Percentiles rank a stretch among this genome's conserved stretches.
Evolutionary conservation across 2,329 filamentous ascomycete genomes (phyloP).

Genomic region (Alternaria ethzedia): DNA sequence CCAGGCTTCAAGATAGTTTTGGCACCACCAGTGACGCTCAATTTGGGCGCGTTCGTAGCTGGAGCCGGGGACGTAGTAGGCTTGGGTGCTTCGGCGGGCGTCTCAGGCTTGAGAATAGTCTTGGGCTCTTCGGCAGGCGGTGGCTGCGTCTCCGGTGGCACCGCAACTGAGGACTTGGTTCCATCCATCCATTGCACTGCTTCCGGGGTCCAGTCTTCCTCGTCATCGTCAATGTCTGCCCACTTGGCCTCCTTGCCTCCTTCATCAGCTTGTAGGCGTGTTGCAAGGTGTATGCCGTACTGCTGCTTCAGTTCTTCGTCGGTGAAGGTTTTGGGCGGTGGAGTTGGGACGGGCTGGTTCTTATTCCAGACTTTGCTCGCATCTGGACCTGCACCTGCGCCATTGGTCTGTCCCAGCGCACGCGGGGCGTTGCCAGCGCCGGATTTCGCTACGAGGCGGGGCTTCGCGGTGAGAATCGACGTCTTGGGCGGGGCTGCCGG

Average conservation of each 20-base stretch:
- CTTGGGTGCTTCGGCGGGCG: conserved; percentile 50
- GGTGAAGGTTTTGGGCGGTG: conserved; percentile 80
- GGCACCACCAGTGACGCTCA: conserved; percentile 46
- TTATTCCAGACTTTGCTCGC: conserved; percentile 85
- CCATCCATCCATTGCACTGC: conserved; percentile 88
- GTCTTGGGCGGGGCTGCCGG: conserved; percentile 50
- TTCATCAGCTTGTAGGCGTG: conserved; percentile 77
- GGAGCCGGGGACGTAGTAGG: conserved; percentile 22
- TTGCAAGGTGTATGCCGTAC: conserved; percentile 85
- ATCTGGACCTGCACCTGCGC: conserved; percentile 69
- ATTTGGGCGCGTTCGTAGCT: conserved; percentile 41
- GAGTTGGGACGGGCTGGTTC: conserved; percentile 75
- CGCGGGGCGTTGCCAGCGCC: conserved; percentile 64
- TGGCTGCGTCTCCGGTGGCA: conserved; percentile 52
- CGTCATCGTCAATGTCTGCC: conserved; percentile 89
- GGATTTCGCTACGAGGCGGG: conserved; percentile 77
- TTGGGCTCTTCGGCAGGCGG: conserved; percentile 39
- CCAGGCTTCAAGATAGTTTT: conserved; percentile 60
- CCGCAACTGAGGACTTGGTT: conserved; percentile 77
- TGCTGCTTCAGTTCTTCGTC: conserved; percentile 85
- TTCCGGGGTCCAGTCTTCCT: conserved; percentile 86
- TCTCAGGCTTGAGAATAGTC: conserved; percentile 28
- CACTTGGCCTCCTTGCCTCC: conserved; percentile 77
- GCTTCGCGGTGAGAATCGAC: conserved; percentile 64
- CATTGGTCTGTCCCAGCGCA: conserved; percentile 63